A percentile compares a stretch with the other conserved stretches of the same genome.
phyloP scores from a whole-genome alignment of 2,329 filamentous ascomycete genomes.

The Atkinsonella texensis region DNA sequence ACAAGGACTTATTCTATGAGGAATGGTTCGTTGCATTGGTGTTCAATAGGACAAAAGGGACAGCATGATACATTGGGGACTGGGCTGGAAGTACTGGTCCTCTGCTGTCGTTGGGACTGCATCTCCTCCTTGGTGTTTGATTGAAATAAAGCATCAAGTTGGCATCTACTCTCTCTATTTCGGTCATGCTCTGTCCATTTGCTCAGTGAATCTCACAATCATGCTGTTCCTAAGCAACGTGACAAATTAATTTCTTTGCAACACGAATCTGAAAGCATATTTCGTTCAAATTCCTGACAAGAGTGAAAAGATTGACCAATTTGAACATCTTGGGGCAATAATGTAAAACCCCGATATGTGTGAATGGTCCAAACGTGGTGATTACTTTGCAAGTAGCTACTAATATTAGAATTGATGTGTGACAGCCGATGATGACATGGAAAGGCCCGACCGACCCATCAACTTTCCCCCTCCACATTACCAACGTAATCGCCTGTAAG shows the following conservation, averaged over 20 bases:
- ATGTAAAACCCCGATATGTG: too few species aligned
- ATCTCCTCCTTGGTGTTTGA: conserved; percentile 32
- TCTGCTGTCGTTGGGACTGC: conserved; percentile 33
- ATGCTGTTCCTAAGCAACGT: neutral
- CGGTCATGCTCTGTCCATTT: neutral
- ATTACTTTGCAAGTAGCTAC: too few species aligned
- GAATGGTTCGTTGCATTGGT: conserved; percentile 40
- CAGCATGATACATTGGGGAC: conserved; percentile 33
- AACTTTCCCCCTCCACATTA: too few species aligned
- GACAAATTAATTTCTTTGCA: neutral
- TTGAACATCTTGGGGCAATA: too few species aligned
- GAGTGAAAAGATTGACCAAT: too few species aligned
- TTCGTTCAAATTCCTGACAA: too few species aligned
- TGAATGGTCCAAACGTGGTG: too few species aligned
- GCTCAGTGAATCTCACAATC: neutral
- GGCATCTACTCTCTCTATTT: conserved; percentile 10
- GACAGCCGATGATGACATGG: too few species aligned
- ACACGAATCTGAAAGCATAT: neutral
- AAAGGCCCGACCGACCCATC: too few species aligned
- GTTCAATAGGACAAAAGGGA: conserved; percentile 38
- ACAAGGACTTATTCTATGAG: conserved; percentile 22
- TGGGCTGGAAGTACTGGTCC: conserved; percentile 27
- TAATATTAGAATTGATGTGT: too few species aligned
- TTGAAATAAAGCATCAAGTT: conserved; percentile 31
- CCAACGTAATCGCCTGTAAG: too few species aligned